Evolutionary conservation across 208 protist species (phyloP), one percentile per base, ranked within the genome.

Genomic region (Leishmania mexicana): DNA sequence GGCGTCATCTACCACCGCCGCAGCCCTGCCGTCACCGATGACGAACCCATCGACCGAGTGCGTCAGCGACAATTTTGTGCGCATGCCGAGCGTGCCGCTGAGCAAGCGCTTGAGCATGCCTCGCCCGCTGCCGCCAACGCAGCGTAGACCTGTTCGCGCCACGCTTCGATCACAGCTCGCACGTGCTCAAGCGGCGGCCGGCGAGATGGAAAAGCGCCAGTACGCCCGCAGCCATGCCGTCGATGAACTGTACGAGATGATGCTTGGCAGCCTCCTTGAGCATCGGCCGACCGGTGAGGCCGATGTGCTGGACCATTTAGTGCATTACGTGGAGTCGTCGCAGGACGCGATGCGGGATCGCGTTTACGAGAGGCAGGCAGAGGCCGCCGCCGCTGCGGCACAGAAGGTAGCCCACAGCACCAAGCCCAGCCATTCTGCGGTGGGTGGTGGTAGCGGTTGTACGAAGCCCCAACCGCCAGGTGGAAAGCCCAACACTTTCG

Each of bases 201-300:
- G 54, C 38, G 83, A 67, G 40, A 40, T 79, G 70, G 57, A 54
- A 51, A 75, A 76, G 47, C 83, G 80, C 42, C 78, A 83, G 73
- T 85, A 94, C 85, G 79, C 72, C n/a, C 76, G 87, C 67, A 80
- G 77, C 1, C 85, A 95, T 70, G 89, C 80, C 54, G 83, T 96
- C 60, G 87, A 93, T 45, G 88, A 89, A 53, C 73, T 96, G 47
- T 95, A 91, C 70, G 88, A 96, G 74, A 84, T 89, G 67, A 87
- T 96, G 83, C 78, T 95, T 28, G 77, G 84, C 6, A 85, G 85
- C 64, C 60, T 94, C 60, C 74, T 92, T 76, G 80, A 84, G 54
- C 70, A 81, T 21, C 80, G 83, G 54, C 92, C 93, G 7, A 65
- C 67, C 2, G 87, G 86, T 5, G 84, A 92, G 81, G 76, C 68